These are phyloP conservation scores for Aspergillus transmontanensis DNA, from an alignment of 2,329 filamentous ascomycete species.

Conservation along the genomic window DNA sequence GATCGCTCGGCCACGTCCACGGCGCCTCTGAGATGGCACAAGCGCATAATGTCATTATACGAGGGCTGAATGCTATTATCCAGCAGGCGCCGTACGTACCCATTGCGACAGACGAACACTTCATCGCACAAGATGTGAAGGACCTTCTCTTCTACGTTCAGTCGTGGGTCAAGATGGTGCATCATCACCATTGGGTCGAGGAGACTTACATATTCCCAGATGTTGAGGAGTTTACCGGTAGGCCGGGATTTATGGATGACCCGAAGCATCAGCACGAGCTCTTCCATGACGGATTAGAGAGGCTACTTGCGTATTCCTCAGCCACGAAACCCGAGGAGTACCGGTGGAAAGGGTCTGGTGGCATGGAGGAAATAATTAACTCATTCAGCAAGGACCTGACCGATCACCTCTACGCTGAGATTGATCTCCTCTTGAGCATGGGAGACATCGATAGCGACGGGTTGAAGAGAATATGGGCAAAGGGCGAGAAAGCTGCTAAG, in stretches of 20 bases:
- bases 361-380: not conserved
- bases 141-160: not conserved
- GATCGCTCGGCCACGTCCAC: not conserved
- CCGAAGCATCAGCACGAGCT: not conserved
- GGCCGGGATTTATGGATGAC: not conserved
- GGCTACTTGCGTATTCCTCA: not conserved
- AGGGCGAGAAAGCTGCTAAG: not conserved
- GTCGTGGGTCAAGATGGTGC: not conserved
- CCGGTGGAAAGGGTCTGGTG: not conserved
- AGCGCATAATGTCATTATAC: not conserved
- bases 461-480: not conserved
- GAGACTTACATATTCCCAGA: not conserved
- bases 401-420: not conserved
- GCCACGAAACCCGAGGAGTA: not conserved
- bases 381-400: not conserved
- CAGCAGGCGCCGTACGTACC: not conserved
- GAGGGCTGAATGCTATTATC: not conserved
- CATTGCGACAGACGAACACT: not conserved
- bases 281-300: not conserved
- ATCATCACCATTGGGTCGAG: not conserved
- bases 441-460: not conserved
- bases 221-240: not conserved
- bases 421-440: not conserved
- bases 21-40: not conserved
- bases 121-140: not conserved